phyloP scores from a whole-genome alignment of 257 asterid species.

The Rehmannia glutinosa region DNA sequence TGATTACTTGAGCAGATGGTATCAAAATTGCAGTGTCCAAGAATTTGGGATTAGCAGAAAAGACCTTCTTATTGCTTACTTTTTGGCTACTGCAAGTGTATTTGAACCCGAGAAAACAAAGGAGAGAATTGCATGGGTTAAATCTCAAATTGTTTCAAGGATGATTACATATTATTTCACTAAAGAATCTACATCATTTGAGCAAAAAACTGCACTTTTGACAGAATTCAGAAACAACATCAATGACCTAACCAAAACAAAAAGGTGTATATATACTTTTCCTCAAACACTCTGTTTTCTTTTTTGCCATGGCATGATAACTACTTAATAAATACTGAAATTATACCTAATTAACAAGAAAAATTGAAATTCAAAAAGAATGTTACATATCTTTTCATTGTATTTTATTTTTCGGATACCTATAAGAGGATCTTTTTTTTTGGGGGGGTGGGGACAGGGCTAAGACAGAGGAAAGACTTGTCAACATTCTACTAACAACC shows the following conservation, averaged over 20 bases:
- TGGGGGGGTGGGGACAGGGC: background rate
- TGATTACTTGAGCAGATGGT: conserved; percentile 29
- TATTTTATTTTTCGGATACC: no score
- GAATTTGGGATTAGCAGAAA: conserved; percentile 27
- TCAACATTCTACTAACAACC: background rate
- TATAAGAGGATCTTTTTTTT: no score
- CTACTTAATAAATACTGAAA: no score
- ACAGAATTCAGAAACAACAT: background rate
- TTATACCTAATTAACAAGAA: no score
- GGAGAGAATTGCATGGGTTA: conserved; percentile 42
- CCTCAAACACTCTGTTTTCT: no score
- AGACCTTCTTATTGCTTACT: conserved; percentile 27
- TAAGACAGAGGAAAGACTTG: background rate
- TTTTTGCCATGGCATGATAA: no score
- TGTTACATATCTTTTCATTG: no score
- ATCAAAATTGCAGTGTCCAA: conserved; percentile 4
- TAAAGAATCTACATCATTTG: background rate
- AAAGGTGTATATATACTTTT: conserved; percentile 5
- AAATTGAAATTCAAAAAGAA: no score
- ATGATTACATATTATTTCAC: conserved; percentile 14
- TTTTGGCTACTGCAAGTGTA: no score
- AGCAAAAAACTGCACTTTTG: conserved; percentile 7
- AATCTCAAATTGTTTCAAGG: conserved; percentile 23
- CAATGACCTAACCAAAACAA: background rate
- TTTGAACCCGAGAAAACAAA: conserved; percentile 30